Base-by-base conservation (phyloP, 2,329 filamentous ascomycete genomes). In the Arthrobotrys musiformis region DNA sequence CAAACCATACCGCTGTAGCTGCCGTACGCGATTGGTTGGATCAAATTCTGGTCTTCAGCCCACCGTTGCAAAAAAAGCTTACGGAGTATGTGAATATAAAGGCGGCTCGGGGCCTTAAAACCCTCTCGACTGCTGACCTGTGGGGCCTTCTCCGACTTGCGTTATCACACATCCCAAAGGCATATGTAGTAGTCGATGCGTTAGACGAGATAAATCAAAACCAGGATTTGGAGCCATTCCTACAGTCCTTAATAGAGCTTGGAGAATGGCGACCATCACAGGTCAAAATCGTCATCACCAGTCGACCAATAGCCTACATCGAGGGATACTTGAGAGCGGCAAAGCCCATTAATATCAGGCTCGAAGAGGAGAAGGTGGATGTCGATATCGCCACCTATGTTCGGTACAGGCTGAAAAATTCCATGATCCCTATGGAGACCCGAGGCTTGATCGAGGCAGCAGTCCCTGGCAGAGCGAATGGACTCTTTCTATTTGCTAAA, bases 21-120 rank as follows among this genome's bases (percentile, higher is more conserved):
- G 62, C 83, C 1, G 54, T 84, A 9, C 81, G 82, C 6, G 84
- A 85, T 69, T 85, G 82, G 82, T 78, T 83, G 4, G 81, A 79
- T 26, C 84, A 84, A 66, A 13, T 83, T 0, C 64, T 84, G 1
- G 33, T 62, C 0, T 82, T 81, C 33, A 83, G 82, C 48, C 82
- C 82, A 0, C 76, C 80, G 1, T 79, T 85, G 0, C 82, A 83
- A 54, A 24, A 48, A 3, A 35, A 66, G 5, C 48, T 84, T 6
- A 78, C 80, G 26, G 58, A 58, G 2, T 40, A 79, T 26, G 61
- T 79, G 7, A 17, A 79, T 26, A 64, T 79, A 7, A 17, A 54
- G 1, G 26, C 52, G 17, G 40, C 62, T 19, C 44, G 42, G 19
- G 11, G 30, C 15, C 28, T 66, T 24, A 30, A 50, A 28, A 54